Base-by-base conservation (phyloP, 257 asterid species). In the Paulownia fortunei region DNA sequence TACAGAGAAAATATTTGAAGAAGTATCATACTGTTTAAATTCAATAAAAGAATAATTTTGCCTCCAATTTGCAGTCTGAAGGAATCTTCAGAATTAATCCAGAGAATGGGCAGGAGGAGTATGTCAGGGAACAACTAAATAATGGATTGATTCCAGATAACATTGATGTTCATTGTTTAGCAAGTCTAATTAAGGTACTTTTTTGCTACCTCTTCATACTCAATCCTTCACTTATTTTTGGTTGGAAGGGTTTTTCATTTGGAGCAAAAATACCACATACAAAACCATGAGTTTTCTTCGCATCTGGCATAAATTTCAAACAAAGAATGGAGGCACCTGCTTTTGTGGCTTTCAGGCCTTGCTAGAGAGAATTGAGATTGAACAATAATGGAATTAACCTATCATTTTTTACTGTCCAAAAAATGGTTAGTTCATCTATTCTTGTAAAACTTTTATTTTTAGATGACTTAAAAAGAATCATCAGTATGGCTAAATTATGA, bases 71-170 rank as follows among this genome's bases (percentile, higher is more conserved):
- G 75, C 82, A 88, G 90, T 81, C 87, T 3, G 92, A 88, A 79
- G 92, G 92, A 39, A 86, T 88, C 72, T 88, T 88, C 89, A 86
- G 92, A 77, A 88, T 88, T 51, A 88, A 86, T 16, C 85, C 90
- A 5, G 92, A 81, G 77, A 88, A 88, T 74, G 87, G 89, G 32
- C 91, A 86, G 72, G 92, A 84, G 76, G 89, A 88, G 83, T 77
- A 76, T 74, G 88, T 85, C 8, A 75, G 92, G 65, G 88, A 88
- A 86, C 89, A 88, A 32, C 82, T 88, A 56, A 88, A 86, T 63
- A 81, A 85, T 41, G 92, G 92, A 0, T n/a, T 82, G 51, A 78
- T 88, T 26, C 92, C 92, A 11, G 84, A 86, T 36, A 81, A 88
- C 74, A 86, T 88, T 2, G 92, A 86, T 49, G 91, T 88, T 27